Base-by-base conservation (phyloP, 805 yeast species). In the Yarrowia sp. region DNA sequence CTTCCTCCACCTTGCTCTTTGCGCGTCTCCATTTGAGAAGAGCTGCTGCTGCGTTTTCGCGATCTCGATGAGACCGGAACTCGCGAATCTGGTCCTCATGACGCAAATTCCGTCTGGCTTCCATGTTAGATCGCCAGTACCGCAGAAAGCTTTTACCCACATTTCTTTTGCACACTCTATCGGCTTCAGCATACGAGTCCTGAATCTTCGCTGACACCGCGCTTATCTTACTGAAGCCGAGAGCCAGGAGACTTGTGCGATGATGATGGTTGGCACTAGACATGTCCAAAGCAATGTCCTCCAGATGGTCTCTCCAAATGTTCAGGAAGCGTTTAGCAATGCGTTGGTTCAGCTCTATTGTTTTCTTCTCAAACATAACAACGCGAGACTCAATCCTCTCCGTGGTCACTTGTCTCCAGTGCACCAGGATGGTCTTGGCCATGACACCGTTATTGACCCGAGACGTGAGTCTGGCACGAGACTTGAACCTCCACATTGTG, bases 401-500 rank as follows among this genome's bases (percentile, higher is more conserved):
- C 3, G 46, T 14, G 3, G 61, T 19, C 4, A 54, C 33, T 12
- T 28, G n/a, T 26, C 36, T 54, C 61, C 61, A 54, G 46, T 38
- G 44, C 7, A 28, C n/a, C 24, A 54, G 19, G 9, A 54, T 54
- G 14, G 33, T 36, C 8, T 54, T 38, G 4, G 61, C 61, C 44
- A 38, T 54, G 12, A 26, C 35, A 3, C 46, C 61, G 19, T 54
- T 54, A 46, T 38, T 54, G 24, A 54, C 61, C 9, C 61, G 61
- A 11, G 17, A 24, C 8, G 61, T 54, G 26, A 54, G 61, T 38
- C 61, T 36, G 11, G 35, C 61, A 7, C 61, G 61, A 2, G 61
- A 54, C 17, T 54, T 54, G 61, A 54, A 54, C 12, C 61, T 24
- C 61, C 61, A 54, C 61, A 54, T 54, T 4, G 46, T 54, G 8